Evolutionary conservation across 352 stramenopile species (phyloP), one percentile per base, ranked within the genome.

Genomic region (Globisporangium uncinulatum): DNA sequence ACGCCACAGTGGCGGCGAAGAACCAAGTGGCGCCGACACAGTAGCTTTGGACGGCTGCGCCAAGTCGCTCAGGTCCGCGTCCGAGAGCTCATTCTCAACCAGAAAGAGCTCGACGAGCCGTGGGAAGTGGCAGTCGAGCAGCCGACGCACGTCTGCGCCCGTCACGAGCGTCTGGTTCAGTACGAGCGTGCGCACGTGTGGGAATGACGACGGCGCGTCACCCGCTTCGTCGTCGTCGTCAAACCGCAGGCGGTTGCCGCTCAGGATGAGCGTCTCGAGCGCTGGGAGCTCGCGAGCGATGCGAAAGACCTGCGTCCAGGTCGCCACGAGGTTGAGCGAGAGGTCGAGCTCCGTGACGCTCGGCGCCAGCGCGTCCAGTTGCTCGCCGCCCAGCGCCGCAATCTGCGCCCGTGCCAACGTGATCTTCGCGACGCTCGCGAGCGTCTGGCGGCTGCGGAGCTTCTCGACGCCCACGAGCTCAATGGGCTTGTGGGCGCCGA

Each of bases 201-300:
- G 47, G 36, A 80, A 87, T 15, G 21, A 19, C 34, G 34, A 52
- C 6, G 17, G 11, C 0, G 20, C 31, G 21, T 8, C 8, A 19
- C 48, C 54, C 3, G 19, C 45, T 11, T 42, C 51, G 17, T 15
- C 51, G 8, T 55, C 48, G 8, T 32, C 57, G 29, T 69, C 57
- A 34, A 84, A 59, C 14, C 32, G 50, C 21, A 92, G 69, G 1
- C 74, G 65, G 55, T 93, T 94, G 51, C 72, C 79, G 44, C 69
- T 92, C 24, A 94, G 58, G 37, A 92, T 79, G 9, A 95, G 63
- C 32, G 79, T 87, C 57, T 92, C 69, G 15, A 95, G 69, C 36
- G 69, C 32, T 2, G 80, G 78, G 15, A 94, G 57, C 54, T 89
- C 80, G 1, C 57, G 57, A 0, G 75, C 50, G 31, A 92, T 62